Evolutionary conservation across 495 filamentous ascomycete genomes (phyloP).

Genomic region (Lasiosphaeris hirsuta): DNA sequence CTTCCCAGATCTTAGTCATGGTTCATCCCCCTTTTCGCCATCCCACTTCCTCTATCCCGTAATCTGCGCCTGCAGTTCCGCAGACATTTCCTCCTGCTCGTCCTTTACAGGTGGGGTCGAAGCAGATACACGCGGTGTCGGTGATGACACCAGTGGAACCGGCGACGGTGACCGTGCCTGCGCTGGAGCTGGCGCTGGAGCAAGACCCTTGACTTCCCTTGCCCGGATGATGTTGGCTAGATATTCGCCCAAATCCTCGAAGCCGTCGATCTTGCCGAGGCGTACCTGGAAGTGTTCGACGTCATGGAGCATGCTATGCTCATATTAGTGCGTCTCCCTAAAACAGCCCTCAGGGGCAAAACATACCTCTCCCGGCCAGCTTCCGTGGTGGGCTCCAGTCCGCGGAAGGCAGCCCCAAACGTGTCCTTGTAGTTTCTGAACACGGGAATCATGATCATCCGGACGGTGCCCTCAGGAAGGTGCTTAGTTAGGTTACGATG

Average conservation of each 20-base stretch:
- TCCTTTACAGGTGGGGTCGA: neutral
- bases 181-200: conserved; percentile 13
- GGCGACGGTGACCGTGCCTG: conserved; percentile 1
- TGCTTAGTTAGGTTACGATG: conserved; percentile 86
- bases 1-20: too few relatives aligned
- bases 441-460: conserved; percentile 86
- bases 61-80: neutral
- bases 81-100: neutral
- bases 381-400: conserved; percentile 62
- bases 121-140: neutral
- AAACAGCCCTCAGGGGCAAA: neutral
- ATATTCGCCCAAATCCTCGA: conserved; percentile 64
- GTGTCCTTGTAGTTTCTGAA: conserved; percentile 84
- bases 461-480: conserved; percentile 71
- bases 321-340: conserved; percentile 15
- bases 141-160: neutral
- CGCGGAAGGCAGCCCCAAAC: conserved; percentile 70
- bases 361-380: conserved; percentile 69
- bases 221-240: conserved; percentile 64
- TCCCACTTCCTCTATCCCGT: too few relatives aligned
- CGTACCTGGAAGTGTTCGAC: conserved; percentile 70
- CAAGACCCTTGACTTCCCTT: conserved; percentile 47
- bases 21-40: too few relatives aligned
- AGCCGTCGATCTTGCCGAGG: conserved; percentile 77
- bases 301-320: conserved; percentile 71